phyloP scores from a whole-genome alignment of 805 yeast species.

The Torulaspora maleeae region DNA sequence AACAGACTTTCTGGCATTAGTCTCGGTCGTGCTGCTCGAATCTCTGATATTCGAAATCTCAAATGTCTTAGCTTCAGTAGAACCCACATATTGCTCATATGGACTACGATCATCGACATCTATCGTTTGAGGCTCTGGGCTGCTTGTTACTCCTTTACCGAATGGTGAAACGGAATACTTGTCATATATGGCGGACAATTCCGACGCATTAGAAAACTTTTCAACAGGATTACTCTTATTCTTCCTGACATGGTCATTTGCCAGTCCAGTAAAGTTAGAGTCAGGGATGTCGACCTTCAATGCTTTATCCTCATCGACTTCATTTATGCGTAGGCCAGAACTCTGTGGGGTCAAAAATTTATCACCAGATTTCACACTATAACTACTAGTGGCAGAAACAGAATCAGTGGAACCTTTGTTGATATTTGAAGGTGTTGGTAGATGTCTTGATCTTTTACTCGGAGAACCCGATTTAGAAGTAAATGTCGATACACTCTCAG shows the following conservation, averaged over 20 bases:
- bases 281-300: constrained; percentile 9
- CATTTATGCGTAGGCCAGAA: not conserved
- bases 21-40: constrained; percentile 17
- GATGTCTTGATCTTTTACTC: not conserved
- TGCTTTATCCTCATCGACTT: not conserved
- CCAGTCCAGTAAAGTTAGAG: constrained; percentile 11
- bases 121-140: constrained; percentile 10
- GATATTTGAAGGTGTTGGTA: not conserved
- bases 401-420: not conserved
- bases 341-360: constrained; percentile 1
- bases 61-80: constrained; percentile 19
- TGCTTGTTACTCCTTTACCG: constrained; percentile 7
- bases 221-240: constrained; percentile 4
- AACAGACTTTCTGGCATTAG: constrained; percentile 13
- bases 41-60: constrained; percentile 27
- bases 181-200: constrained; percentile 21
- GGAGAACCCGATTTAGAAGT: constrained; percentile 10
- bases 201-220: constrained; percentile 9
- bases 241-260: constrained; percentile 1
- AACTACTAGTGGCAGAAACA: constrained; percentile 2
- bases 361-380: constrained; percentile 1
- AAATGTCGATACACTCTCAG: constrained; percentile 6
- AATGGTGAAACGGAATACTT: constrained; percentile 20
- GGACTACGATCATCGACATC: constrained; percentile 22
- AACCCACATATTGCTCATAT: constrained; percentile 28